A percentile compares a stretch with the other conserved stretches of the same genome.
These are phyloP conservation scores for Schizochytrium sp. DNA, from an alignment of 108 stramenopile species.

Conservation along the genomic window DNA sequence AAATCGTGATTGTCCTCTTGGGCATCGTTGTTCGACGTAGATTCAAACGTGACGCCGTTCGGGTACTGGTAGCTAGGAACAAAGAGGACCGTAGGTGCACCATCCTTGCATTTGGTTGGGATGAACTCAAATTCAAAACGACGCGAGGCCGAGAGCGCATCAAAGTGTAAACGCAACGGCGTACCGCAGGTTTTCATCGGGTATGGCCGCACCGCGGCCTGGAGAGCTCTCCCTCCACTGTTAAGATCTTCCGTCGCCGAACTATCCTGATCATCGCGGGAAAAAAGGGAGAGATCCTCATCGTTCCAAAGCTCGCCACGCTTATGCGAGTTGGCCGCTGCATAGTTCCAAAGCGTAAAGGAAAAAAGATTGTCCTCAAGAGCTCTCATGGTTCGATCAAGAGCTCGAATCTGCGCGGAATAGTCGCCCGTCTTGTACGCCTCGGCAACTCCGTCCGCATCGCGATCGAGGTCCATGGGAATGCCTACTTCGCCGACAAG, in stretches of 20 bases:
- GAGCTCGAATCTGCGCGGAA: not conserved
- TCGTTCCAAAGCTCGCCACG: not conserved
- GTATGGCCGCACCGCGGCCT: slow-evolving; percentile 6
- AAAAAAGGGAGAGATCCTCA: slow-evolving; percentile 1
- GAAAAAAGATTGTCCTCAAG: not conserved
- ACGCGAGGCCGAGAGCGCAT: not conserved
- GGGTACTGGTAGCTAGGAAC: slow-evolving; percentile 8
- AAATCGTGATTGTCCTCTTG: not conserved
- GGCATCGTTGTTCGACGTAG: not conserved
- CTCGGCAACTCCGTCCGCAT: not conserved
- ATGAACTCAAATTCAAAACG: not conserved
- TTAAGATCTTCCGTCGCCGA: not conserved
- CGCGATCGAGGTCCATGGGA: not conserved
- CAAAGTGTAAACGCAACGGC: not conserved
- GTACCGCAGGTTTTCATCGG: not conserved
- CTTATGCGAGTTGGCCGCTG: not conserved
- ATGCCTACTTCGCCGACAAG: not conserved
- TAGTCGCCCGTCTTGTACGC: not conserved
- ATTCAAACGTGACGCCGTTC: not conserved
- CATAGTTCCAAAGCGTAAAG: not conserved
- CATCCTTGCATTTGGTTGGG: not conserved
- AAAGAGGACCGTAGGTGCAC: not conserved
- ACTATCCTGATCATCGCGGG: not conserved
- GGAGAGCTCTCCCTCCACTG: not conserved
- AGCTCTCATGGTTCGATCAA: not conserved